These are phyloP conservation scores for Saccharomyces hybrid DNA, from an alignment of 1,139 yeast genomes.

Conservation along the genomic window DNA sequence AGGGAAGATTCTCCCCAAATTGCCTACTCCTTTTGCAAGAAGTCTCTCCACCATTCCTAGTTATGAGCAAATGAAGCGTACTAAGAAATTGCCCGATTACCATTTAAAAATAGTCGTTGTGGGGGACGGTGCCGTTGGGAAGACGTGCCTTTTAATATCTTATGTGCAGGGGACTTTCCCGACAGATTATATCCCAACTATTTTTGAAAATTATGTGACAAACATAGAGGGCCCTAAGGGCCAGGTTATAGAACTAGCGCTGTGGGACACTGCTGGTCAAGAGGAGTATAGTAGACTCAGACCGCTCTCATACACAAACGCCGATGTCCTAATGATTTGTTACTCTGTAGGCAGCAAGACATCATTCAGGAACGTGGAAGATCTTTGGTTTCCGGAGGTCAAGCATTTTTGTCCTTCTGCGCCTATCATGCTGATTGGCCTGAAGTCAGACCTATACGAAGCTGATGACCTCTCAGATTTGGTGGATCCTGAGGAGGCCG, in stretches of 20 bases:
- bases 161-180: conserved; percentile 78
- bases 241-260: conserved; percentile 53
- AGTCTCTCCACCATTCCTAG: conserved; percentile 23
- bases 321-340: conserved; percentile 65
- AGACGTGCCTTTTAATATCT: conserved; percentile 77
- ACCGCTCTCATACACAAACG: conserved; percentile 78
- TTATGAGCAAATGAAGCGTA: conserved; percentile 19
- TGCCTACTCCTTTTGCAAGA: conserved; percentile 20
- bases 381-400: conserved; percentile 84
- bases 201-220: conserved; percentile 77
- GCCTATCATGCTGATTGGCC: conserved; percentile 71
- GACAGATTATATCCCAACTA: conserved; percentile 72
- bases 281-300: conserved; percentile 83
- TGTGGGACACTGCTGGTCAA: conserved; percentile 95
- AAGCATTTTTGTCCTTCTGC: conserved; percentile 73
- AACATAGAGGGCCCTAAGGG: conserved; percentile 47
- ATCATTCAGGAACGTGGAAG: conserved; percentile 65
- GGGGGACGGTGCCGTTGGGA: conserved; percentile 93
- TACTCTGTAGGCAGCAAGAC: conserved; percentile 61
- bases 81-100: conserved; percentile 17
- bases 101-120: conserved; percentile 65
- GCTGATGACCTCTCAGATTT: conserved; percentile 14
- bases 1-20: conserved; percentile 6
- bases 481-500: conserved; percentile 19
- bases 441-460: conserved; percentile 59